phyloP scores from a whole-genome alignment of 179 eudicot genomes.

The Beta corolliflora region DNA sequence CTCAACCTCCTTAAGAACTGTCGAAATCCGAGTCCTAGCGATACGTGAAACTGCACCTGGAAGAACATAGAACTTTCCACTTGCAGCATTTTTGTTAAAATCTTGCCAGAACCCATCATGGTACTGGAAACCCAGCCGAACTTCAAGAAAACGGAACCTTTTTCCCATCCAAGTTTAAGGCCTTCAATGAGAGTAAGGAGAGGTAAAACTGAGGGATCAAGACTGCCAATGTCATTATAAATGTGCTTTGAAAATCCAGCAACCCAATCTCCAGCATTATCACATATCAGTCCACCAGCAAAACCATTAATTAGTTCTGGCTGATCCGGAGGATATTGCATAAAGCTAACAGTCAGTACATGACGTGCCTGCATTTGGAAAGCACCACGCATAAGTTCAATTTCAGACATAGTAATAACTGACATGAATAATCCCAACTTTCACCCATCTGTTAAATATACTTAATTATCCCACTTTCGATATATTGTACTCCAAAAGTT shows the following conservation, averaged over 20 bases:
- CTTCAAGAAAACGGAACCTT: constrained; percentile 23
- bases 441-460: too few relatives aligned
- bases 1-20: constrained; percentile 6
- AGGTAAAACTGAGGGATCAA: not conserved
- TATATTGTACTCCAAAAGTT: too few relatives aligned
- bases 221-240: not conserved
- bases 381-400: not conserved
- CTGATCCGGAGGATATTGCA: constrained; percentile 21
- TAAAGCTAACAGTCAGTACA: constrained; percentile 17
- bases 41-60: not conserved
- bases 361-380: constrained; percentile 15
- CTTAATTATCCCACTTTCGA: too few relatives aligned
- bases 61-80: not conserved
- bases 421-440: too few relatives aligned
- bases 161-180: constrained; percentile 25
- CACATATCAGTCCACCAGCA: constrained; percentile 25
- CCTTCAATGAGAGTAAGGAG: constrained; percentile 19
- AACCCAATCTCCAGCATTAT: constrained; percentile 22
- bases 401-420: not conserved
- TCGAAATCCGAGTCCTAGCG: not conserved
- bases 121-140: constrained; percentile 17
- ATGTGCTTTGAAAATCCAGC: constrained; percentile 9
- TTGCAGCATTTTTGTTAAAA: not conserved
- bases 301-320: constrained; percentile 13
- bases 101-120: constrained; percentile 25